Base-by-base conservation (phyloP, 2,329 filamentous ascomycete genomes). In the Parastagonospora nodorum region DNA sequence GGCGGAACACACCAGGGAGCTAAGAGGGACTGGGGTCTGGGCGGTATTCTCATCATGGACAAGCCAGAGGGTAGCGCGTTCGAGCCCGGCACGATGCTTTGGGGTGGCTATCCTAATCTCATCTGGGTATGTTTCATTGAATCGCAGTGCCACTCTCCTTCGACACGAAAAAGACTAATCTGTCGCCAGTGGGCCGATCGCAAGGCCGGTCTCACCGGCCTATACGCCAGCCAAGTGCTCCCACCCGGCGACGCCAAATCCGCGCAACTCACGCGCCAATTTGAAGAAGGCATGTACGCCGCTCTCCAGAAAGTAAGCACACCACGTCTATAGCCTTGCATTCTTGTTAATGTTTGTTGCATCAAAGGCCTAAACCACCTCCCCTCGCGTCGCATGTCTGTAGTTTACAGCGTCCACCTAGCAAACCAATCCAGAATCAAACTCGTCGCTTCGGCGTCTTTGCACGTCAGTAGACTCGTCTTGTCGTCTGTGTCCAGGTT, bases 51-150 rank as follows among this genome's bases (percentile, higher is more conserved):
- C 10, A 33, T 65, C 5, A 33, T 45, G 3, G 50, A 45, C 1
- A 67, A 71, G 32, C 37, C 50, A 2, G 50, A 56, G 0, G 63
- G 61, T 29, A 67, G 67, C 24, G 68, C 55, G 51, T 24, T 24
- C 19, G 59, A 51, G 19, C 52, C 52, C 4, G 61, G 68, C 2
- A 69, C 71, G 0, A 63, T 72, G 71, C 30, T 66, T 8, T 73
- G 69, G 69, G 64, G 64, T 32, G 71, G 69, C 1, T 45, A 63
- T 10, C 71, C 71, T 12, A 73, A 73, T 45, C 45, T 73, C 43
- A 58, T 53, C 2, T 73, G 71, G 71, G 65, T 67, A 60, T 47
- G 64, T 50, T 15, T n/a, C 29, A 10, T n/a, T n/a, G n/a, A n/a
- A n/a, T n/a, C n/a, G n/a, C n/a, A n/a, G n/a, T n/a, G n/a, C n/a